Evolutionary conservation across 129 eudicot species (phyloP).

Genomic region (Lonicera japonica): DNA sequence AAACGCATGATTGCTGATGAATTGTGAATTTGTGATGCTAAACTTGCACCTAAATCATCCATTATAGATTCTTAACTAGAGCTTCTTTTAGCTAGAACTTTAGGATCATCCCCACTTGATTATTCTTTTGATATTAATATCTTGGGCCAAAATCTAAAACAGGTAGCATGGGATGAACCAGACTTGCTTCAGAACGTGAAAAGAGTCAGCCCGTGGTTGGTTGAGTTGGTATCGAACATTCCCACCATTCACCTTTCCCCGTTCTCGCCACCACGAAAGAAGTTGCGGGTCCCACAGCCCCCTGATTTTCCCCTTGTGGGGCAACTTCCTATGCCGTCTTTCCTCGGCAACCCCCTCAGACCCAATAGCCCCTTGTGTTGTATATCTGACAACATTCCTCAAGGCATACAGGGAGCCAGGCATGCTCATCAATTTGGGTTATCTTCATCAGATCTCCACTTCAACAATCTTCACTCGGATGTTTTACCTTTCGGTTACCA

Average conservation of each 20-base stretch:
- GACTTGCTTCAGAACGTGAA: constrained; percentile 84
- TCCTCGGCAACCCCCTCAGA: constrained; percentile 37
- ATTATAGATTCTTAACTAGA: neutral
- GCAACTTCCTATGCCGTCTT: constrained; percentile 42
- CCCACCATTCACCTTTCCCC: constrained; percentile 73
- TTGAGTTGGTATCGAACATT: constrained; percentile 75
- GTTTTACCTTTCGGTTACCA: constrained; percentile 40
- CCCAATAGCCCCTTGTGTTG: constrained; percentile 45
- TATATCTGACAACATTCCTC: constrained; percentile 38
- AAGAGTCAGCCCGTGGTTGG: constrained; percentile 92
- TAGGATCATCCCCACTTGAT: neutral
- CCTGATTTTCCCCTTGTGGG: constrained; percentile 47
- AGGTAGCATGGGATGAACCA: constrained; percentile 98
- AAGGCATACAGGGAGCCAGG: constrained; percentile 99
- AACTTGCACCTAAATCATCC: too few species aligned
- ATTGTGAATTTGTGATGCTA: too few species aligned
- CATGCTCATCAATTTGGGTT: constrained; percentile 62
- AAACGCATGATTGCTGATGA: too few species aligned
- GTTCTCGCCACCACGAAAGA: constrained; percentile 83
- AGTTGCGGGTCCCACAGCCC: constrained; percentile 63
- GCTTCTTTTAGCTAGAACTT: neutral
- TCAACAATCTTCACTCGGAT: constrained; percentile 44
- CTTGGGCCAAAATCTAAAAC: constrained; percentile 3
- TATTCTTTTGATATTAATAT: neutral
- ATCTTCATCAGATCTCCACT: constrained; percentile 38